These are phyloP conservation scores for Lachancea waltii DNA, from an alignment of 805 yeast genomes.

Conservation along the genomic window DNA sequence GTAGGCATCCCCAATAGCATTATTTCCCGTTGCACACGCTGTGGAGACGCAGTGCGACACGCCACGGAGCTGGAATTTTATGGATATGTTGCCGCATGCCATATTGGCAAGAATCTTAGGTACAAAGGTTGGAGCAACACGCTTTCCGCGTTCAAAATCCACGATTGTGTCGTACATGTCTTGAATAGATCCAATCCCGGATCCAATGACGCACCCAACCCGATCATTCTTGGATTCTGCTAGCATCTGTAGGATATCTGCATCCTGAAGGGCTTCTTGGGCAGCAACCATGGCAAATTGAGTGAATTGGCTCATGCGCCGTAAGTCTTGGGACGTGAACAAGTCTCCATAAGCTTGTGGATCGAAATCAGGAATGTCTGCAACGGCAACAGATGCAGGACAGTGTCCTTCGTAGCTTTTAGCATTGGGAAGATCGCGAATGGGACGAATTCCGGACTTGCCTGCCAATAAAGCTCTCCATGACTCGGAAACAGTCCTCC, in stretches of 20 bases:
- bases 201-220: conserved; percentile 78
- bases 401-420: conserved; percentile 38
- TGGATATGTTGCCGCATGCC: conserved; percentile 91
- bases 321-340: conserved; percentile 38
- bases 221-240: conserved; percentile 8
- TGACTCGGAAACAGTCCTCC: conserved; percentile 50
- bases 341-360: conserved; percentile 36
- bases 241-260: conserved; percentile 42
- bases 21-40: conserved; percentile 96
- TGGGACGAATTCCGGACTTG: conserved; percentile 54
- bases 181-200: conserved; percentile 85
- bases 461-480: conserved; percentile 51
- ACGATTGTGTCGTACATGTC: conserved; percentile 59
- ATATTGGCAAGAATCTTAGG: conserved; percentile 81
- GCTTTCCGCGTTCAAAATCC: conserved; percentile 42
- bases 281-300: conserved; percentile 78
- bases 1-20: conserved; percentile 88
- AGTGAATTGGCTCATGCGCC: conserved; percentile 64
- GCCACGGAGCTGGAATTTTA: conserved; percentile 68
- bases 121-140: conserved; percentile 78
- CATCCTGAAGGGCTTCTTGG: conserved; percentile 66
- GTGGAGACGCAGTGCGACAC: conserved; percentile 86
- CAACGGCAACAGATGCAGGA: conserved; percentile 61
- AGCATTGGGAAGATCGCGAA: conserved; percentile 34
- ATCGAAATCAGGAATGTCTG: conserved; percentile 48